These are phyloP conservation scores for Allomyces arbusculus DNA, from an alignment of 192 early-diverging fungal species.

Conservation along the genomic window DNA sequence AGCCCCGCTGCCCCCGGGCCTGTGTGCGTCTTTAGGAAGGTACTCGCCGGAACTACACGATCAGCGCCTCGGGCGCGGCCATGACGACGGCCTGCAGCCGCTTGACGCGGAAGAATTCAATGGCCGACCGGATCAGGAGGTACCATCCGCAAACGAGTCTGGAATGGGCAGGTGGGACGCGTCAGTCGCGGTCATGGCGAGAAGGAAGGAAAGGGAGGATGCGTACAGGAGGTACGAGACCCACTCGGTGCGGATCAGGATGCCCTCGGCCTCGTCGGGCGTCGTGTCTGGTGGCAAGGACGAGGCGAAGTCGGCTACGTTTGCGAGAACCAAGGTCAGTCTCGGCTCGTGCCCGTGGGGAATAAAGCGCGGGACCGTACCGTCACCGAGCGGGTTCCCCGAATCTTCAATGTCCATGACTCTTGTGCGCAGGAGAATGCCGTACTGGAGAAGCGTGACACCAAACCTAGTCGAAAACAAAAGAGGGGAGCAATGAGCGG, in stretches of 20 bases:
- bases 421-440: conserved; percentile 44
- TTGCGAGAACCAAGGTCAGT: conserved; percentile 7
- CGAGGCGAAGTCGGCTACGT: conserved; percentile 8
- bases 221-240: conserved; percentile 7
- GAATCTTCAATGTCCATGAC: conserved; percentile 8
- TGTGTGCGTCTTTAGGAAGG: too few species aligned
- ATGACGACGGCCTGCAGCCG: conserved; percentile 47
- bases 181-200: conserved; percentile 43
- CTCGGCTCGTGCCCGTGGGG: neutral
- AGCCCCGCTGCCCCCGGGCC: too few species aligned
- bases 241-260: conserved; percentile 32
- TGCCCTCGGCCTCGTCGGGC: conserved; percentile 6
- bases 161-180: neutral
- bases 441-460: conserved; percentile 58
- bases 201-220: conserved; percentile 25
- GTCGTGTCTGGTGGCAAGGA: conserved; percentile 3
- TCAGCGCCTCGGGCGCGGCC: conserved; percentile 20
- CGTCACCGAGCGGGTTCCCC: conserved; percentile 12
- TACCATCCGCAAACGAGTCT: conserved; percentile 13
- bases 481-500: conserved; percentile 4
- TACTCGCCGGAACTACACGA: neutral
- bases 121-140: conserved; percentile 46
- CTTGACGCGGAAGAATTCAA: conserved; percentile 51
- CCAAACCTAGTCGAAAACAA: conserved; percentile 38
- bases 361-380: conserved; percentile 12